phyloP scores from a whole-genome alignment of 805 yeast species.

The Saturnispora silvae region DNA sequence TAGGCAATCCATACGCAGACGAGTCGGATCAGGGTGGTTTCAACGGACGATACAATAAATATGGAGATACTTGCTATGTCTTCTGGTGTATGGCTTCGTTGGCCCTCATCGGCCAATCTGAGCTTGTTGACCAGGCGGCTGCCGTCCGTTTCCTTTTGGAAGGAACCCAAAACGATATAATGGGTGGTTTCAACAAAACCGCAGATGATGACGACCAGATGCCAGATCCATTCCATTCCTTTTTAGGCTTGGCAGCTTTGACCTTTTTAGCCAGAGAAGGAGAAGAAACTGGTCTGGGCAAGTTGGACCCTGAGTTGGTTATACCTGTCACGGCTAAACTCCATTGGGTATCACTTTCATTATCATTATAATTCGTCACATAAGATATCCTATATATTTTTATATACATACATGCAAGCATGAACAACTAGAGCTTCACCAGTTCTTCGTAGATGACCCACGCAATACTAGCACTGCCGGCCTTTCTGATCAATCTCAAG shows the following conservation, averaged over 20 bases:
- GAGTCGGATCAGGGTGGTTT: conserved; percentile 59
- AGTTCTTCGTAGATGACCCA: conserved; percentile 96
- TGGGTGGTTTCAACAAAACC: conserved; percentile 77
- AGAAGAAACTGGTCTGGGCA: conserved; percentile 11
- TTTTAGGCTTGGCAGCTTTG: conserved; percentile 47
- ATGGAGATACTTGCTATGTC: conserved; percentile 77
- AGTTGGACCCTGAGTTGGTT: conserved; percentile 18
- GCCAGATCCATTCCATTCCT: conserved; percentile 69
- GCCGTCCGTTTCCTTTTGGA: conserved; percentile 37
- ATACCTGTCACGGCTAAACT: conserved; percentile 14
- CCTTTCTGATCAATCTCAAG: conserved; percentile 74
- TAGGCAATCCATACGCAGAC: conserved; percentile 28
- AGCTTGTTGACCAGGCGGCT: conserved; percentile 27
- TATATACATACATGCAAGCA: not conserved
- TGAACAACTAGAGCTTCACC: conserved; percentile 29
- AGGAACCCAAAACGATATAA: conserved; percentile 45
- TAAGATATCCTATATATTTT: conserved; percentile 34
- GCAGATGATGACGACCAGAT: conserved; percentile 35
- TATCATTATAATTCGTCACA: not conserved
- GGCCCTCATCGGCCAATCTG: conserved; percentile 26
- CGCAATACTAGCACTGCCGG: conserved; percentile 85
- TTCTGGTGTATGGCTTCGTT: conserved; percentile 73
- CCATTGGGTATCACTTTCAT: conserved; percentile 14
- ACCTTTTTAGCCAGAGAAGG: conserved; percentile 27
- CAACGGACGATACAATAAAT: conserved; percentile 80